phyloP scores from a whole-genome alignment of 805 yeast species.

The Nakazawaea peltata region DNA sequence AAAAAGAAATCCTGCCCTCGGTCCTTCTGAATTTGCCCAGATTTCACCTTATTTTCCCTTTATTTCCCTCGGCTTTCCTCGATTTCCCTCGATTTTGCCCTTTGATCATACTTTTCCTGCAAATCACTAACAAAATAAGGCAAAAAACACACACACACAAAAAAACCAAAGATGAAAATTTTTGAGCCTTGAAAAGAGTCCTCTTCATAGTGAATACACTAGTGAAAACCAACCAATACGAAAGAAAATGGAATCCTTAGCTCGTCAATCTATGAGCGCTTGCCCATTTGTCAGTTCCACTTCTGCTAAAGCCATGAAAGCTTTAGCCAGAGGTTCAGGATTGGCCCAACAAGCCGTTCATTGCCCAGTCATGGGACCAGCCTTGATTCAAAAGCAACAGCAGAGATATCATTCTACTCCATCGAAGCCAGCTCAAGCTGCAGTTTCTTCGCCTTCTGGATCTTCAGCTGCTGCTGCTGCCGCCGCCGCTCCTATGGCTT shows the following conservation, averaged over 20 bases:
- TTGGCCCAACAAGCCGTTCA: constrained; percentile 54
- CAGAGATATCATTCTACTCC: constrained; percentile 35
- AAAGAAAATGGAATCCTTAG: constrained; percentile 61
- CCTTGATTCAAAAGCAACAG: constrained; percentile 39
- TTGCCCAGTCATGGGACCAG: constrained; percentile 92
- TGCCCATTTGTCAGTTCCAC: constrained; percentile 74
- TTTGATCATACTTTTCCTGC: too few relatives aligned
- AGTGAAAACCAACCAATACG: too few relatives aligned
- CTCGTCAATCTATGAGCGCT: constrained; percentile 66
- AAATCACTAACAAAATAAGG: too few relatives aligned
- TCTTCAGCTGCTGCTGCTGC: constrained; percentile 24
- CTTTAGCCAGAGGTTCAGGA: constrained; percentile 35
- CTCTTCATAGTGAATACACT: too few relatives aligned
- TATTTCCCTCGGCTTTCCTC: too few relatives aligned
- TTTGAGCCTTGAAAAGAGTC: too few relatives aligned
- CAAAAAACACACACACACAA: too few relatives aligned
- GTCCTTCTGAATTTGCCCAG: too few relatives aligned
- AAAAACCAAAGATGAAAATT: too few relatives aligned
- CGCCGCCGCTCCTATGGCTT: constrained; percentile 7
- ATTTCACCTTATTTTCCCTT: too few relatives aligned
- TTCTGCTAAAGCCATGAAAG: constrained; percentile 52
- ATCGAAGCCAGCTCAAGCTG: constrained; percentile 19
- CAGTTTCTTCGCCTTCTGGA: constrained; percentile 24
- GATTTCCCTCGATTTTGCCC: too few relatives aligned
- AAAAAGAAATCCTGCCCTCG: too few relatives aligned